Conservation (phyloP, 768 basidiomycete genomes). For the Boletales sp. region DNA sequence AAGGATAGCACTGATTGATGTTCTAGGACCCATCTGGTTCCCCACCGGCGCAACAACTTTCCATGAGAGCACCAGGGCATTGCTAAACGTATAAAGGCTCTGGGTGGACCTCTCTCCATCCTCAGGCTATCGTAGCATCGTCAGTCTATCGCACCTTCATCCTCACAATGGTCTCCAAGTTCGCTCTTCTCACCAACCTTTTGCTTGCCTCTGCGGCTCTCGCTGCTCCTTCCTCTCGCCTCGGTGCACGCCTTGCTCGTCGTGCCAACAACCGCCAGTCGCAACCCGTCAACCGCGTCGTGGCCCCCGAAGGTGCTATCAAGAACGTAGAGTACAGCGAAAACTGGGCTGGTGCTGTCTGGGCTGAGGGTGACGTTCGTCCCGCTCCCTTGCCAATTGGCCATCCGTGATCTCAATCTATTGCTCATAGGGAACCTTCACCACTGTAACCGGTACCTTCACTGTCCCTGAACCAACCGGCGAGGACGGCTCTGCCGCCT, state of each 20-base stretch:
- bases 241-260: slow-evolving; percentile 10
- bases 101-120: background rate
- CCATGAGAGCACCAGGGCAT: slow-evolving; percentile 1
- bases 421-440: slow-evolving; percentile 17
- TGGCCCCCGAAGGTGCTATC: background rate
- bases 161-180: slow-evolving; percentile 17
- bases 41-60: background rate
- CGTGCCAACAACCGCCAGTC: slow-evolving; percentile 14
- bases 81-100: slow-evolving; percentile 12
- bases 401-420: background rate
- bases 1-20: background rate
- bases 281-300: slow-evolving; percentile 3
- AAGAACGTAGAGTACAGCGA: slow-evolving; percentile 13
- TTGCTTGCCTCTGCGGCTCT: slow-evolving; percentile 17
- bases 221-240: slow-evolving; percentile 14
- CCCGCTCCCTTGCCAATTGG: background rate
- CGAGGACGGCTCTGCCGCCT: slow-evolving; percentile 3
- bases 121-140: background rate
- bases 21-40: background rate
- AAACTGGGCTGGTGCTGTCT: slow-evolving; percentile 19
- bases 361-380: slow-evolving; percentile 7
- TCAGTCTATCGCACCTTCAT: background rate
- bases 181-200: slow-evolving; percentile 11
- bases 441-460: slow-evolving; percentile 15
- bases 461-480: slow-evolving; percentile 17